These are phyloP conservation scores for Colletotrichum cereale DNA, from an alignment of 2,329 filamentous ascomycete species.

Conservation along the genomic window DNA sequence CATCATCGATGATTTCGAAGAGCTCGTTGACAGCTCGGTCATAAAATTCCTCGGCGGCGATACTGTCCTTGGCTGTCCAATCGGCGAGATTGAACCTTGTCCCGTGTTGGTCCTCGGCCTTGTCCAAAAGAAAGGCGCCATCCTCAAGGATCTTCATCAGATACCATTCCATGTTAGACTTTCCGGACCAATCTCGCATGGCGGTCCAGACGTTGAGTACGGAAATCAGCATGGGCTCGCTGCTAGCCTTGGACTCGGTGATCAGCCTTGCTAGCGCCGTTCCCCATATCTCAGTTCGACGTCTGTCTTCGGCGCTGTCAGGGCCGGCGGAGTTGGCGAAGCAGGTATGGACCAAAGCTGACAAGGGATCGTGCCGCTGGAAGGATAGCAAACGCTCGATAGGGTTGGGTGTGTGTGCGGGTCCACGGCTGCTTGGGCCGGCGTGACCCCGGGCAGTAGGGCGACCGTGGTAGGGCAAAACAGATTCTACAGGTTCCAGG, in stretches of 20 bases:
- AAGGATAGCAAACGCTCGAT: slow-evolving; percentile 90
- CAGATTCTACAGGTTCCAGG: slow-evolving; percentile 85
- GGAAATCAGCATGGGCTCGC: slow-evolving; percentile 84
- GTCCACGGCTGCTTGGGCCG: slow-evolving; percentile 46
- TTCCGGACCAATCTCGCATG: slow-evolving; percentile 91
- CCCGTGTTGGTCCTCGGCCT: slow-evolving; percentile 82
- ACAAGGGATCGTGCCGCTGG: slow-evolving; percentile 88
- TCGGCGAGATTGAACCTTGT: slow-evolving; percentile 78
- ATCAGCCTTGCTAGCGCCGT: slow-evolving; percentile 87
- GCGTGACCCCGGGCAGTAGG: slow-evolving; percentile 61
- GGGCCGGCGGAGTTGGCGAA: slow-evolving; percentile 89
- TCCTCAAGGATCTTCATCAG: slow-evolving; percentile 95
- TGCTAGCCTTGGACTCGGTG: slow-evolving; percentile 78
- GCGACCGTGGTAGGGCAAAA: slow-evolving; percentile 76
- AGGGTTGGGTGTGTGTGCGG: slow-evolving; percentile 66
- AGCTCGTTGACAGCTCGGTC: slow-evolving; percentile 82
- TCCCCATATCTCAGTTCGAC: slow-evolving; percentile 89
- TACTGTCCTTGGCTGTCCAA: slow-evolving; percentile 83
- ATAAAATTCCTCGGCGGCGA: slow-evolving; percentile 90
- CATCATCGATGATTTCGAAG: slow-evolving; percentile 88
- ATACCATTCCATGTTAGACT: slow-evolving; percentile 91
- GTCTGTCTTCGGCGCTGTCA: slow-evolving; percentile 83
- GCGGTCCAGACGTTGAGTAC: slow-evolving; percentile 89
- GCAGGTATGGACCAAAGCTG: slow-evolving; percentile 86
- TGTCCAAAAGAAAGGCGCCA: slow-evolving; percentile 90